Conservation (phyloP, 495 filamentous ascomycete genomes). For the Melanomma pulvis-pyrius region DNA sequence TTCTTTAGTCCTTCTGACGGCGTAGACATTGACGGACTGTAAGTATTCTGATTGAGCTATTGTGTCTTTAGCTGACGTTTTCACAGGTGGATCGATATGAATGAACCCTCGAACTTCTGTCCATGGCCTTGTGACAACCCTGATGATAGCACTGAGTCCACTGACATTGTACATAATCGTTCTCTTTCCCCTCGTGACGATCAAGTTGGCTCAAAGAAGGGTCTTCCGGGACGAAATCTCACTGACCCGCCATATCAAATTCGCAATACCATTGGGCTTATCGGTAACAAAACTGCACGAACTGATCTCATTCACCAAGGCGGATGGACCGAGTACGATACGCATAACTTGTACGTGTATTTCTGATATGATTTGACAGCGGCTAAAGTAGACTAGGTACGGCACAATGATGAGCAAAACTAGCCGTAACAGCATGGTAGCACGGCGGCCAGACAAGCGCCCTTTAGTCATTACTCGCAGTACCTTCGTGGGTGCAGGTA, state of each 20-base stretch:
- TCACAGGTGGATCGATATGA: conserved; percentile 61
- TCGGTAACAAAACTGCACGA: conserved; percentile 51
- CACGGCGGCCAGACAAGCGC: conserved; percentile 65
- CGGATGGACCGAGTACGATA: conserved; percentile 74
- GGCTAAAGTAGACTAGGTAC: conserved; percentile 47
- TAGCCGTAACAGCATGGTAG: conserved; percentile 68
- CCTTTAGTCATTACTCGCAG: conserved; percentile 82
- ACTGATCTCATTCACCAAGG: conserved; percentile 76
- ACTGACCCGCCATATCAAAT: conserved; percentile 76
- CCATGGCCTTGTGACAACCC: conserved; percentile 72
- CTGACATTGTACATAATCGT: conserved; percentile 68
- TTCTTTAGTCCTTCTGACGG: conserved; percentile 71
- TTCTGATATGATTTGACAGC: not conserved
- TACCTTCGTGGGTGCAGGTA: conserved; percentile 80
- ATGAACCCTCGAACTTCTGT: conserved; percentile 63
- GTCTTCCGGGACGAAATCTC: conserved; percentile 66
- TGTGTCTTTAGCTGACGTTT: not conserved
- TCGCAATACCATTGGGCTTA: conserved; percentile 61
- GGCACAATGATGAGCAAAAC: conserved; percentile 81
- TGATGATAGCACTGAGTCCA: conserved; percentile 45
- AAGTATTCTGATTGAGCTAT: not conserved
- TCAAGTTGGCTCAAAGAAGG: conserved; percentile 44
- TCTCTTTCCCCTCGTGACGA: conserved; percentile 12
- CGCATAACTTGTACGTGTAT: conserved; percentile 66
- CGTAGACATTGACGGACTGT: conserved; percentile 81